These are phyloP conservation scores for Fusarium irregulare DNA, from an alignment of 2,329 filamentous ascomycete species.

Conservation along the genomic window DNA sequence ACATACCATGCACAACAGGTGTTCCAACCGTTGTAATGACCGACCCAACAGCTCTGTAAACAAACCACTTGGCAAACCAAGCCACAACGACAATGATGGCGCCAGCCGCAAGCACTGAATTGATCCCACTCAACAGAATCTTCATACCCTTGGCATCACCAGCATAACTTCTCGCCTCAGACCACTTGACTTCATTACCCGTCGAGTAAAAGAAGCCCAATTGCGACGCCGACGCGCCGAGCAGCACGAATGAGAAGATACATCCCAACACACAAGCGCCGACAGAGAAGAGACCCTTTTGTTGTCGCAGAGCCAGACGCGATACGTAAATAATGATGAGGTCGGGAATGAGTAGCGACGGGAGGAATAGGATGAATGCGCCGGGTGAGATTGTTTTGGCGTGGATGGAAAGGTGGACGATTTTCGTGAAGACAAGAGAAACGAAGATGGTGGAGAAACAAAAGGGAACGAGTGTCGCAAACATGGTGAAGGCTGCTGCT, in stretches of 20 bases:
- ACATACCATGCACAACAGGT: conserved; percentile 40
- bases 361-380: conserved; percentile 47
- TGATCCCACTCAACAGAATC: conserved; percentile 48
- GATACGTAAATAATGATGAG: conserved; percentile 41
- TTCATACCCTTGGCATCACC: conserved; percentile 48
- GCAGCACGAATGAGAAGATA: conserved; percentile 46
- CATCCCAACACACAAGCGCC: conserved; percentile 40
- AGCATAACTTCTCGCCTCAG: conserved; percentile 47
- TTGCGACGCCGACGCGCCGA: conserved; percentile 48
- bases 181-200: conserved; percentile 49
- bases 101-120: conserved; percentile 40
- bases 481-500: conserved; percentile 28
- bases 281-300: conserved; percentile 42
- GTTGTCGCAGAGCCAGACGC: conserved; percentile 46
- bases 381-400: conserved; percentile 40
- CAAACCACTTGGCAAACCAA: conserved; percentile 42
- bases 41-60: conserved; percentile 40
- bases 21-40: conserved; percentile 36
- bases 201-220: conserved; percentile 50
- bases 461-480: conserved; percentile 43
- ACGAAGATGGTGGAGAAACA: conserved; percentile 47
- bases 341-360: conserved; percentile 47
- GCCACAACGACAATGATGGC: conserved; percentile 40
- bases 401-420: conserved; percentile 47
- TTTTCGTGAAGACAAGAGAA: conserved; percentile 46